Base-by-base conservation (phyloP, 495 filamentous ascomycete species). In the Bacidia rubella region DNA sequence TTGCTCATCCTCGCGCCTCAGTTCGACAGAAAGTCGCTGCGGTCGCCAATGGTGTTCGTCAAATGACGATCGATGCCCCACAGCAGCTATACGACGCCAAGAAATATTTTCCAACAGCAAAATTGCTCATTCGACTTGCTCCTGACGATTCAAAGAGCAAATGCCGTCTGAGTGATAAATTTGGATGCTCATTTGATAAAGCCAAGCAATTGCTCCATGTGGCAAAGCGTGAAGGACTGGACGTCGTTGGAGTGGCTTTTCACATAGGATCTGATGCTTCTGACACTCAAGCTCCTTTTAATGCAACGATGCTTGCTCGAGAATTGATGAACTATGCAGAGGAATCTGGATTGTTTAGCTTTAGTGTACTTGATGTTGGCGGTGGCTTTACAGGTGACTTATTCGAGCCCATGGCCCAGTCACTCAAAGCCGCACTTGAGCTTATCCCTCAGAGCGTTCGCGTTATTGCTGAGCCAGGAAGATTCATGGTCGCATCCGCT, bases 1-100 rank as follows among this genome's bases (percentile, higher is more conserved):
- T 96, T 63, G 93, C 92, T 46, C 93, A 99, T 66, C 92, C 92
- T 41, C 97, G 93, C 83, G 97, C 97, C 78, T 96, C 92, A 63
- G 94, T 93, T 68, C 95, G 90, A 38, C 95, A 96, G 68, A 74
- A 97, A 55, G 86, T 89, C 60, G 94, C 86, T 60, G 90, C 90
- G 49, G 78, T 82, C 52, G 76, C 80, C 64, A 66, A 83, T 51
- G 84, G 81, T 54, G 90, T 99, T 61, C 93, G 87, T 72, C 88
- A 95, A 74, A 97, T 99, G 89, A 97, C 92, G 11, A 96, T 97
- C 61, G 92, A 99, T 73, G 96, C 97, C 60, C 80, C 87, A 57
- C 92, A 97, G 63, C 93, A 99, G 72, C 78, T 99, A 29, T 87
- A 90, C 77, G 97, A 99, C 76, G 92, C 93, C 68, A 90, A 93